A percentile compares a stretch with the other conserved stretches of the same genome.
phyloP scores from a whole-genome alignment of 371 early-diverging fungal genomes.

The Mortierella sp. region DNA sequence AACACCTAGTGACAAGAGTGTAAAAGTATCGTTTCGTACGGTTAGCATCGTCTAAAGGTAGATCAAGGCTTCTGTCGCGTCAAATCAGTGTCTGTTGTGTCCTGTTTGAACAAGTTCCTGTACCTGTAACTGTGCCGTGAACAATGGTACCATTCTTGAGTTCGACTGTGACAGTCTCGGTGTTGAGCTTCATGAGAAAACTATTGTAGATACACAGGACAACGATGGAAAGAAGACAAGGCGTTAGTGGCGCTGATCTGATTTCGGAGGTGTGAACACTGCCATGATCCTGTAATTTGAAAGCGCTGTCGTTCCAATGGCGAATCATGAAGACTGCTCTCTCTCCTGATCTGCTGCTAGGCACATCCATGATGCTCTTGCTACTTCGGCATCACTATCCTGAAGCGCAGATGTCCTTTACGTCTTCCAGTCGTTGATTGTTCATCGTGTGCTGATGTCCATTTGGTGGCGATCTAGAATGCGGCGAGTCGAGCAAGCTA shows the following conservation, averaged over 20 bases:
- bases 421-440: background rate
- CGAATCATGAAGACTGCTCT: background rate
- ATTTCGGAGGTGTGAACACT: background rate
- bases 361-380: background rate
- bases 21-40: background rate
- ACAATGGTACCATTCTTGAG: slow-evolving; percentile 97
- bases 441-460: background rate
- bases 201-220: slow-evolving; percentile 58
- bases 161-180: slow-evolving; percentile 96
- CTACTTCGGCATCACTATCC: background rate
- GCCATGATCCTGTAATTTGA: background rate
- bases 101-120: background rate
- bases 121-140: slow-evolving; percentile 94
- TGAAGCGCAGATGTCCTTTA: background rate
- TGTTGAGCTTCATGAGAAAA: slow-evolving; percentile 96
- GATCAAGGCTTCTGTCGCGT: background rate
- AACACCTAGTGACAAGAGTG: slow-evolving; percentile 71
- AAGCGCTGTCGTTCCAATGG: background rate
- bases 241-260: slow-evolving; percentile 12
- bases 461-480: background rate
- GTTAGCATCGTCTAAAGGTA: background rate
- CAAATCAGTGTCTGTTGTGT: background rate
- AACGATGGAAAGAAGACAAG: background rate
- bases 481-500: background rate
- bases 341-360: background rate